Base-by-base conservation (phyloP, 140 eudicot species). In the Erigeron philadelphicus region DNA sequence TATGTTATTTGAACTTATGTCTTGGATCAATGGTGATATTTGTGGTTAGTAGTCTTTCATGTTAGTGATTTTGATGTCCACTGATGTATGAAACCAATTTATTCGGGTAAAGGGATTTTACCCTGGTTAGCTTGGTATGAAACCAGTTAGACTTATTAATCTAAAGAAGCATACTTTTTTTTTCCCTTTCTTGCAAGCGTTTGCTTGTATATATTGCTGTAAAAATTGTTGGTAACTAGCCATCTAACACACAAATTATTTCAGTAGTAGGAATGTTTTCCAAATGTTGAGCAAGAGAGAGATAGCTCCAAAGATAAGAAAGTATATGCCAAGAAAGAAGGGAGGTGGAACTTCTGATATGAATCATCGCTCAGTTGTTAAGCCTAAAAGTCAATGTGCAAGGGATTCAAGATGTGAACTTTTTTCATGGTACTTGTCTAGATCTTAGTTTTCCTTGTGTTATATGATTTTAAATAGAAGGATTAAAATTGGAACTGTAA, bases 351-450 rank as follows among this genome's bases (percentile, higher is more conserved):
- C 67, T 71, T 75, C 41, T 62, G 74, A 52, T 55, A 70, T 17
- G 18, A 60, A 74, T 45, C 61, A 19, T 12, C 79, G 64, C 31
- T 45, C 53, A 45, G 75, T 64, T 75, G 67, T 67, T 64, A 81
- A 69, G 73, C 72, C 79, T 35, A 64, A 72, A 56, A 75, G 78
- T 43, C 79, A 81, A 62, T 74, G 63, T 45, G 63, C 74, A 53
- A 72, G 78, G 69, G 88, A 84, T 72, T 65, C 88, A 62, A 84
- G 81, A 57, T 85, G 84, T 44, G 83, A 78, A 62, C 84, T 81
- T 72, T 74, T 63, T 40, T 84, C 88, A 78, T 84, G 88, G 86
- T 84, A 81, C 59, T 54, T 72, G 15, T 47, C 21, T 25, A 2
- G 38, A 25, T 9, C 44, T 45, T 38, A 21, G 13, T 47, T 62